Conservation (phyloP, 257 asterid species). For the Penstemon eatonii region DNA sequence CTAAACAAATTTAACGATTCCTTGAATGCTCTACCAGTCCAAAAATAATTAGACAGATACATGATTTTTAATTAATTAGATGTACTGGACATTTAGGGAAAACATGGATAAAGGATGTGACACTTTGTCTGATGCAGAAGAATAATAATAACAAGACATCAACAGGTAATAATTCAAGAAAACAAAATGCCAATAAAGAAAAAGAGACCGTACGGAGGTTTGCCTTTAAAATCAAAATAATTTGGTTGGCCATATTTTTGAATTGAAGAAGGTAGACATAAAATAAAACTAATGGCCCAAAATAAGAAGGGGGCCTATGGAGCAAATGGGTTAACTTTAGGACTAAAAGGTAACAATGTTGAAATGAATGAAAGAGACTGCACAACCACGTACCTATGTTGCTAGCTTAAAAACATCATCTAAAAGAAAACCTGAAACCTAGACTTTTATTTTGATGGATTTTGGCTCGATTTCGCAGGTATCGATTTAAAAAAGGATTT, state of each 20-base stretch:
- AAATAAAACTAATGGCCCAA: neutral
- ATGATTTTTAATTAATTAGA: no score
- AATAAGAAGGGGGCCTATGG: neutral
- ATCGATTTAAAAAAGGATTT: no score
- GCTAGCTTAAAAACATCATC: no score
- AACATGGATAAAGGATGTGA: neutral
- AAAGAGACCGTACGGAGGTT: conserved; percentile 8
- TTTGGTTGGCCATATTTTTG: conserved; percentile 5
- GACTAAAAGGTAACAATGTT: neutral
- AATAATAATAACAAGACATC: neutral
- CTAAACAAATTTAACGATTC: no score
- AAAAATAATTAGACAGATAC: no score
- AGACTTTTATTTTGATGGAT: no score
- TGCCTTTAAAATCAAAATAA: conserved; percentile 6
- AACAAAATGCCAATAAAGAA: neutral
- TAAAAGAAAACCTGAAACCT: no score
- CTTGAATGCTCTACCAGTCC: no score
- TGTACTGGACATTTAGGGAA: neutral
- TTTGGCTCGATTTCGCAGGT: no score
- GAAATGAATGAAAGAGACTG: conserved; percentile 20
- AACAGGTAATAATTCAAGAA: neutral
- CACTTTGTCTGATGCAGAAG: conserved; percentile 6
- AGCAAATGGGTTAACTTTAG: conserved; percentile 17
- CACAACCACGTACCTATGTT: neutral
- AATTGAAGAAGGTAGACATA: neutral